Evolutionary conservation across 768 basidiomycete genomes (phyloP), one percentile per base, ranked within the genome.

Genomic region (Hericium coralloides): DNA sequence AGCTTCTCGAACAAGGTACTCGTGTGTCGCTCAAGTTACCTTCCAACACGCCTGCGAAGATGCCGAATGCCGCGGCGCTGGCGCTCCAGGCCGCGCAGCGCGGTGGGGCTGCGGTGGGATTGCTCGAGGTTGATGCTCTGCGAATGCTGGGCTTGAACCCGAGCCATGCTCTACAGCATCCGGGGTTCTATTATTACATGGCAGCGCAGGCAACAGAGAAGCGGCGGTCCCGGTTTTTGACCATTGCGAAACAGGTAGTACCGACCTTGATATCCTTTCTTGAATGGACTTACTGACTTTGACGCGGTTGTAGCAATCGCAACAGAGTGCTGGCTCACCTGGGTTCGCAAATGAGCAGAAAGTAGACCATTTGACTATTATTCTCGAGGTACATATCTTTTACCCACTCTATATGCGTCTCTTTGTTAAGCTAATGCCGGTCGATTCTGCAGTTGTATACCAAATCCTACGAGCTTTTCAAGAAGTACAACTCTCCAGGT

Each of bases 401-500:
- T 38, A 53, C 12, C 22, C 52, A 41, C 6, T 25, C n/a, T 38
- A n/a, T 17, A n/a, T 26, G 9, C 22, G 15, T 38, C 14, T 52
- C 10, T 25, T 52, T 4, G 10, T 49, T 12, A 17, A 1, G 18
- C 9, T 49, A 6, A 31, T 31, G 31, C 31, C 5, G 7, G 31
- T 31, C 2, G 26, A 31, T 31, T 4, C 31, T 18, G 6, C 55
- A 95, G 92, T 78, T 99, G 1, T 95, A 93, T 67, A 97, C 92
- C 7, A 93, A 95, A 66, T 79, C 97, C 1, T 98, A 99, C 70
- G 92, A 95, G 62, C 68, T 93, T 12, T 92, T 97, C 76, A 98
- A 95, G 73, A 86, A 83, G 63, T 80, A 89, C 64, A 75, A 73
- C 45, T 70, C 79, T 1, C 38, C 72, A 38, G 65, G 72, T 22